Conservation (phyloP, 2,329 filamentous ascomycete species). For the Stemphylium vesicarium region DNA sequence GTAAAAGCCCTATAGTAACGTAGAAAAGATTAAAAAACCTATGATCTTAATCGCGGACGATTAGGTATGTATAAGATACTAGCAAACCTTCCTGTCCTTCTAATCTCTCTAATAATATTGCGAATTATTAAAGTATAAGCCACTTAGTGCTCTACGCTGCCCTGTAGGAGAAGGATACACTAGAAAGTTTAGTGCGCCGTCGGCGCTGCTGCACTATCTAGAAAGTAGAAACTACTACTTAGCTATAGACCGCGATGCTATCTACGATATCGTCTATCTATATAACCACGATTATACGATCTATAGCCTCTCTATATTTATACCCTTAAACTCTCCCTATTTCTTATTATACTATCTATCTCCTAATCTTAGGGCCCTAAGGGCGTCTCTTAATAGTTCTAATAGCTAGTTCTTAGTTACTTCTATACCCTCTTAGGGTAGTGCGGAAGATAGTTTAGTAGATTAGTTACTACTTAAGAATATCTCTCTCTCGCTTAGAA, state of each 20-base stretch:
- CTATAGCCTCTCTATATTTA: not conserved
- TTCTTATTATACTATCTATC: not conserved
- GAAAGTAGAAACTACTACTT: slow-evolving; percentile 11
- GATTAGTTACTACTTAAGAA: slow-evolving; percentile 4
- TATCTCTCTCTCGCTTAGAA: not conserved
- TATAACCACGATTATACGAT: slow-evolving; percentile 6
- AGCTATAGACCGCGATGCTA: slow-evolving; percentile 1
- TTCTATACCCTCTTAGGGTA: not conserved
- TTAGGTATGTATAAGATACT: slow-evolving; percentile 6
- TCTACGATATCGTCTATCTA: slow-evolving; percentile 10
- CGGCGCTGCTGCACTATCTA: slow-evolving; percentile 11
- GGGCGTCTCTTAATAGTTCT: not conserved
- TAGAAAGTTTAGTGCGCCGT: slow-evolving; percentile 10
- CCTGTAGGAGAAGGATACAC: slow-evolving; percentile 5
- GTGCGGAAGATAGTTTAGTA: not conserved
- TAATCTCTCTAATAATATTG: slow-evolving; percentile 5
- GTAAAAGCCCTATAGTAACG: not conserved
- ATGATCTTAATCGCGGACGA: not conserved
- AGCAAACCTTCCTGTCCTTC: not conserved
- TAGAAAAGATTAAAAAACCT: not conserved
- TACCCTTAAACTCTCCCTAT: not conserved
- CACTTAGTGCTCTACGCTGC: slow-evolving; percentile 6
- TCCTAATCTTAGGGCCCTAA: not conserved
- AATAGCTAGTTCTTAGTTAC: slow-evolving; percentile 2
- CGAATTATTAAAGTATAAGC: slow-evolving; percentile 11